Conservation (phyloP, 768 basidiomycete species). For the Antrodiella citrinella region DNA sequence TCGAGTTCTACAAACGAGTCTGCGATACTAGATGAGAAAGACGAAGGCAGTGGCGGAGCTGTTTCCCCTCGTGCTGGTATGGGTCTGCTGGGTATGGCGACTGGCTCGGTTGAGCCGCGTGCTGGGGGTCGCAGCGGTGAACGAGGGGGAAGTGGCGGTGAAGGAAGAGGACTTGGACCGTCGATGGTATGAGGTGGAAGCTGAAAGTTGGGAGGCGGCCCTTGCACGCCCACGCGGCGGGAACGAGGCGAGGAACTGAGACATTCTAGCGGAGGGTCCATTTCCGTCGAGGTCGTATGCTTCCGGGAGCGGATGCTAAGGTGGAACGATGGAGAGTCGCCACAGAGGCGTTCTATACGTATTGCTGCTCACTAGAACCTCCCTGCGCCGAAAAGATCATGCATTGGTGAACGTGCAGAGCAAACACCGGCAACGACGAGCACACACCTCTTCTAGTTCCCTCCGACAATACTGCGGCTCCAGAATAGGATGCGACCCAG, state of each 20-base stretch:
- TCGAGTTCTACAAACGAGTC: conserved; percentile 3
- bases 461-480: neutral
- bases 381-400: neutral
- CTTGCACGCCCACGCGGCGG: conserved; percentile 22
- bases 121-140: conserved; percentile 22
- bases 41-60: neutral
- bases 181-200: conserved; percentile 7
- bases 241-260: conserved; percentile 22
- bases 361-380: neutral
- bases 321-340: neutral
- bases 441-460: neutral
- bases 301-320: neutral
- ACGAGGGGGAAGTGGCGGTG: conserved; percentile 21
- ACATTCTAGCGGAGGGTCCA: neutral
- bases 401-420: neutral
- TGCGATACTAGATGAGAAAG: conserved; percentile 7
- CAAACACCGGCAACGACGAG: neutral
- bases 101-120: conserved; percentile 1
- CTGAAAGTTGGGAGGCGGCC: conserved; percentile 14
- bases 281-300: neutral
- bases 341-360: neutral
- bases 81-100: conserved; percentile 5
- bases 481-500: neutral
- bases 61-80: neutral
- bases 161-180: conserved; percentile 16